A percentile compares a stretch with the other conserved stretches of the same genome.
Evolutionary conservation across 345 rosid genomes (phyloP).

Genomic region (Lenwebbia sp.): DNA sequence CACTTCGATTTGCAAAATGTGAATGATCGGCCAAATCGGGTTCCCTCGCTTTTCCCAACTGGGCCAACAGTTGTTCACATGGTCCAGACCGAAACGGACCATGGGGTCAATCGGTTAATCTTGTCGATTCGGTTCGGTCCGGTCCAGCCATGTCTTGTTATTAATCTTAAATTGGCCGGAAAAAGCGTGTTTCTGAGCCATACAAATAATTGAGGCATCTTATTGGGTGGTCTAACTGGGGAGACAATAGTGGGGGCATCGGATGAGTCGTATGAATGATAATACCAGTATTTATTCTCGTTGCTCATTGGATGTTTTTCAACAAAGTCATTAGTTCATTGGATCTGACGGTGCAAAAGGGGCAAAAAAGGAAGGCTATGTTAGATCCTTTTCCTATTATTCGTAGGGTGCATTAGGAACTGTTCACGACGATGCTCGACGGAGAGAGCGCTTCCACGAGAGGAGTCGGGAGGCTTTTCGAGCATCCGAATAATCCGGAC

Average conservation of each 20-base stretch:
- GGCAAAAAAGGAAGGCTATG: not conserved
- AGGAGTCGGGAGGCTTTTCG: not conserved
- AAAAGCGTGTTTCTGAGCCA: not conserved
- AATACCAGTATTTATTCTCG: not conserved
- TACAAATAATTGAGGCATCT: not conserved
- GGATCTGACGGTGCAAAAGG: not conserved
- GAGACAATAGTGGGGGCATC: not conserved
- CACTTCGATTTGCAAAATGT: not conserved
- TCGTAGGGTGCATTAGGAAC: not conserved
- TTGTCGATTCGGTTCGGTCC: not conserved
- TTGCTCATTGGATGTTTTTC: not conserved
- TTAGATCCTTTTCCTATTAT: not conserved
- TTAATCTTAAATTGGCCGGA: not conserved
- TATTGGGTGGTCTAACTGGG: not conserved
- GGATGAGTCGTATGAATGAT: not conserved
- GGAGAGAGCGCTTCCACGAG: not conserved
- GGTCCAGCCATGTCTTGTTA: not conserved
- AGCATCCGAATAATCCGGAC: not conserved
- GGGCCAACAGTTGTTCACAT: not conserved
- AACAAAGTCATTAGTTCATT: not conserved
- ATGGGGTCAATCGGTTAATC: not conserved
- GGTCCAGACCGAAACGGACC: not conserved
- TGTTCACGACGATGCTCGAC: not conserved
- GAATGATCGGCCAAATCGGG: not conserved
- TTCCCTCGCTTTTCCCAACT: not conserved